Base-by-base conservation (phyloP, 805 yeast genomes). In the Nadsonia fulvescens region DNA sequence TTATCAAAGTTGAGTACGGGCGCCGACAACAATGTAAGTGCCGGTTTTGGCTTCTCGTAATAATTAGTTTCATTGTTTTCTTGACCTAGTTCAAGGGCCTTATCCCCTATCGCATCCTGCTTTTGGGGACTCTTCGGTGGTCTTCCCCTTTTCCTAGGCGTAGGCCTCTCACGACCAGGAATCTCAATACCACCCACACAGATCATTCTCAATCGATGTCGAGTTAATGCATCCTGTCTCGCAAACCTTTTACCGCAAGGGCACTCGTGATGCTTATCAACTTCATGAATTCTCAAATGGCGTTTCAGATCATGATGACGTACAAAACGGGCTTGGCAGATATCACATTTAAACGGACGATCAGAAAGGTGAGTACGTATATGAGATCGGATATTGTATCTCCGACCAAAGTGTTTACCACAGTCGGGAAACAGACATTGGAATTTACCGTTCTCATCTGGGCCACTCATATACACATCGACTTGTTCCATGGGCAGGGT, bases 341-440 rank as follows among this genome's bases (percentile, higher is more conserved):
- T 37, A 20, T 56, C 59, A 53, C 98, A 89, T 0, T 61, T 55
- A 50, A 78, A 86, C 1, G 98, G 98, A 36, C 95, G 58, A 47
- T 89, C 96, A 46, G 86, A 71, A 25, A 89, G 53, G 56, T 89
- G 98, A 1, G 98, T 89, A 46, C 89, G 98, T 30, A 89, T 82
- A 47, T 89, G 98, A 0, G 93, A 79, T 35, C 95, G 58, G 7
- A 79, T 79, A 42, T 89, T 89, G 49, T 91, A 89, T 23, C 93
- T 61, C 43, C 96, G 61, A 5, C 81, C 70, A 51, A 89, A 86
- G 28, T 63, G 54, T 51, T 89, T 81, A 8, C 77, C 74, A 52
- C 98, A 89, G 28, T 61, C 59, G n/a, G 74, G 64, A 49, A 58
- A 86, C 32, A 63, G 58, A 49, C 98, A 89, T 20, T 70, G 61